Evolutionary conservation across 2,329 filamentous ascomycete genomes (phyloP), one percentile per base, ranked within the genome.

Genomic region (Cladosporium sp.): DNA sequence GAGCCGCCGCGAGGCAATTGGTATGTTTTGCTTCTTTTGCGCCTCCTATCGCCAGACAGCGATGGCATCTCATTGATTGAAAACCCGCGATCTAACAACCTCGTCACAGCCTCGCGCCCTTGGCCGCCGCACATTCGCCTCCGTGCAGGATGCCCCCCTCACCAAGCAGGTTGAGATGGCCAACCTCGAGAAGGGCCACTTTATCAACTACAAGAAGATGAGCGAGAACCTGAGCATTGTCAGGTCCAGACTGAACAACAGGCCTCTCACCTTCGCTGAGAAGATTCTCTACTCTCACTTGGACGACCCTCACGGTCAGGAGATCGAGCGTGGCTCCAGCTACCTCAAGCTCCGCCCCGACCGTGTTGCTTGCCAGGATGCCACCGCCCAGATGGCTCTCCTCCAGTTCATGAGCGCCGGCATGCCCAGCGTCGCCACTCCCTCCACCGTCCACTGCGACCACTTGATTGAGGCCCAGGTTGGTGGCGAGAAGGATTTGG

Each of bases 141-240:
- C 93, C 74, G 90, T 93, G 77, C 86, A 88, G 76, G 92, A 97
- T 82, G 89, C 88, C 78, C 88, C 92, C 75, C 89, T 99, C 74
- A 92, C 93, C 84, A 89, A 89, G 84, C 97, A 97, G 90, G 95
- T 99, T 81, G 91, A 90, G 82, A 97, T 98, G 87, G 96, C 94
- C 86, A 97, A 92, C 84, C 92, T 89, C 86, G 95, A 99, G 84
- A 91, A 93, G 81, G 88, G 87, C 81, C 95, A 96, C 87, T 97
- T 92, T 86, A 97, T 98, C 87, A 97, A 97, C 87, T 99, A 99
- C 82, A 86, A 88, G 88, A 97, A 97, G 88, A 97, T 98, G 93
- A 93, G 91, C 75, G 93, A 98, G 85, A 98, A 97, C 87, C 88
- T 99, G 68, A 85, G 88, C 76, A 88, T 99, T 80, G 95, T 99